Evolutionary conservation across 2,329 filamentous ascomycete species (phyloP), one percentile per base, ranked within the genome.

Genomic region (Trichoderma asperellum): DNA sequence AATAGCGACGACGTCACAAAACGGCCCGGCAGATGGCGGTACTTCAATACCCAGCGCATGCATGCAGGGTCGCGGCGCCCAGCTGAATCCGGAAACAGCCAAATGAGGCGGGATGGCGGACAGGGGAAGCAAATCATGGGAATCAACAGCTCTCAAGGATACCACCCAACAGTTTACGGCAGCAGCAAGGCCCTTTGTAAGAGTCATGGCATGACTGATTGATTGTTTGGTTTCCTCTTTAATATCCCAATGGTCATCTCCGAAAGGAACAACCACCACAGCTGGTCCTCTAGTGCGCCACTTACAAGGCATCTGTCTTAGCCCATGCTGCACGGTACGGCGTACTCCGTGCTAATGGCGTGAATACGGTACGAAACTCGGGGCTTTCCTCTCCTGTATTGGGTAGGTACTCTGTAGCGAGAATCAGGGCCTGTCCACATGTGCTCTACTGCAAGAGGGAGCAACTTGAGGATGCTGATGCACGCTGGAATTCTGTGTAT

Each of bases 1-100:
- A 64, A 12, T 58, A 69, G 67, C 59, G 60, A 64, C 67, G 12
- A 64, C 67, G 67, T 69, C 67, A 69, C 52, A 14, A 32, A 24
- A 29, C 37, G 40, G n/a, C 63, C 63, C 63, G 40, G 63, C 55
- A 67, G 55, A 67, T 59, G 55, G 47, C 40, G 37, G 63, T 67
- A 67, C 63, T 52, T 27, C 16, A 8, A 49, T 49, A 49, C 47
- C 5, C 47, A 49, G 47, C 21, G 47, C 47, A 24, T 24, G 47
- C 47, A 12, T 49, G 21, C 21, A 49, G 47, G 21, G 47, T 21
- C 21, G 47, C n/a, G n/a, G 35, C 35, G 43, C 12, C 49, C 27
- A 55, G 27, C 24, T 58, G 47, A 24, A 24, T 10, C 18, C 29
- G 18, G 29, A 21, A 58, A 58, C 32, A 35, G 37, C 35, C 5